These are phyloP conservation scores for Leptomonas pyrrhocoris DNA, from an alignment of 208 protist genomes.

Conservation along the genomic window DNA sequence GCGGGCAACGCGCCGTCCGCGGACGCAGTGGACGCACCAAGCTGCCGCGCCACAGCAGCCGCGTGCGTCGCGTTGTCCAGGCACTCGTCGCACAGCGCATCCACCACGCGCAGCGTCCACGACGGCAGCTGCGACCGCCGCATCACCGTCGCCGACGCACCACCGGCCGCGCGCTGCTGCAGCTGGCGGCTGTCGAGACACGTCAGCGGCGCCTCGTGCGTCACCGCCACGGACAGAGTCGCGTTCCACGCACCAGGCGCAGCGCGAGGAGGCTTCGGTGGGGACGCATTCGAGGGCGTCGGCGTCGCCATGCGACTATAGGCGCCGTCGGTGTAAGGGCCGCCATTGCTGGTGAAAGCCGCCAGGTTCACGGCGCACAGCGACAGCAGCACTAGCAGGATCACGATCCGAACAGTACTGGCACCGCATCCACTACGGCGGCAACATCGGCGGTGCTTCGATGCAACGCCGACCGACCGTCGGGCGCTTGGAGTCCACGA, in stretches of 20 bases:
- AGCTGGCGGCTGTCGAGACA: background rate
- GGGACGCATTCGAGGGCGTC: too few relatives aligned
- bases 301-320: too few relatives aligned
- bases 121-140: conserved; percentile 14
- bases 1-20: background rate
- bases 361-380: too few relatives aligned
- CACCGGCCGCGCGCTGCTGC: background rate
- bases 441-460: too few relatives aligned
- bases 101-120: conserved; percentile 12
- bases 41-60: background rate
- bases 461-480: too few relatives aligned
- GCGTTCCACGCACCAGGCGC: background rate
- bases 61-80: conserved; percentile 6
- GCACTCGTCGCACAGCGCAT: background rate
- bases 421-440: too few relatives aligned
- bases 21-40: background rate
- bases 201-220: background rate
- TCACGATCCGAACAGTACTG: too few relatives aligned
- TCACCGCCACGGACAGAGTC: background rate
- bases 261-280: too few relatives aligned
- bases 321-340: too few relatives aligned
- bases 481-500: too few relatives aligned
- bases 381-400: too few relatives aligned
- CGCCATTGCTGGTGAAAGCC: too few relatives aligned
- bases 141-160: background rate